Evolutionary conservation across 2,329 filamentous ascomycete genomes (phyloP), one percentile per base, ranked within the genome.

Genomic region (Endothia cerciana): DNA sequence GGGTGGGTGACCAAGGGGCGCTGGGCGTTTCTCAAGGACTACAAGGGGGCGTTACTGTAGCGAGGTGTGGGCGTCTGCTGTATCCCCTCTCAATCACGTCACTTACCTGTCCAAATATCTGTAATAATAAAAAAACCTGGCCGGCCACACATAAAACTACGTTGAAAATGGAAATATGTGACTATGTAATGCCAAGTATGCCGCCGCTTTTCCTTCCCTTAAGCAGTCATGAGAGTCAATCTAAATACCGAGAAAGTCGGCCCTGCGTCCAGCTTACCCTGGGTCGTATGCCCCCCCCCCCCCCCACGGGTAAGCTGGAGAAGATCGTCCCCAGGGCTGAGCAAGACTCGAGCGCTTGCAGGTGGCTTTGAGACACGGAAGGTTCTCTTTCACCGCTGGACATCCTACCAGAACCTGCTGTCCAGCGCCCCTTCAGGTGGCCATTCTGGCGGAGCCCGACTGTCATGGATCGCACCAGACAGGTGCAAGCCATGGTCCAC

Each of bases 11-110:
- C 76, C 56, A 79, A 82, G 69, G 73, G 73, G 1, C 73, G 78
- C 43, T 87, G 83, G 79, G 70, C 76, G 65, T 87, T 86, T 70
- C 72, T 87, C 69, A 76, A 74, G 41, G 83, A 85, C 66, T 84
- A 85, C n/a, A 60, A 49, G 43, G 43, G 49, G 28, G 58, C 43
- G 36, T 51, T 60, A 43, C 19, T 49, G 17, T 60, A 36, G 36
- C 22, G 15, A 22, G 15, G 15, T 13, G 7, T 47, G 33, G 33
- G 10, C 33, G 7, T 15, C 25, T 28, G 13, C 25, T 13, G 25
- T 51, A n/a, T 17, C 15, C 17, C 1, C 22, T 45, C 19, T n/a
- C 7, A 8, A 1, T 8, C 19, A n/a, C 19, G 3, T 8, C 17
- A 19, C 19, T 6, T 7, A 17, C 41, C 41, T 19, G 15, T n/a